Evolutionary conservation across 2,329 filamentous ascomycete species (phyloP), one percentile per base, ranked within the genome.

Genomic region (Colletotrichum cuscutae): DNA sequence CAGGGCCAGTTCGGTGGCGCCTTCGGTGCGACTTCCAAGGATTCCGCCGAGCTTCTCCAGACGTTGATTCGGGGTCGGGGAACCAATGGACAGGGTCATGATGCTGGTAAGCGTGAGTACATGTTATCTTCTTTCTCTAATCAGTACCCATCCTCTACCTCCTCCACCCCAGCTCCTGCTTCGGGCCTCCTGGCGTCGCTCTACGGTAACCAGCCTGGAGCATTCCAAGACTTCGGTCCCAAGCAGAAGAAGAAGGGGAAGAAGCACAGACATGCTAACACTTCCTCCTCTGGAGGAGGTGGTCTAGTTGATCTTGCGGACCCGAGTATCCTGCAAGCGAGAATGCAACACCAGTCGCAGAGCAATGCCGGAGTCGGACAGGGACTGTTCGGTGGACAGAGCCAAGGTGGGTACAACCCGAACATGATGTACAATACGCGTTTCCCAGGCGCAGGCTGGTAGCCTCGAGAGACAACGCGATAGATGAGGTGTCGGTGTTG

Each of bases 231-330:
- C 84, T 92, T 93, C 87, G 93, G 93, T 87, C 93, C 94, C 88
- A 97, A 98, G 92, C 95, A 97, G 91, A 98, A 97, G 93, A 98
- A 98, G 92, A 98, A 98, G 95, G 95, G 95, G 89, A 98, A 98
- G 92, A 98, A 98, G 95, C 96, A 98, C 90, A 97, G 95, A 92
- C 95, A 98, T 93, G 96, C 95, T 97, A 98, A 98, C 95, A 98
- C 96, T 96, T 98, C 95, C 94, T 98, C 96, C 92, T 97, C 95
- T 92, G 94, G 94, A 89, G 95, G 95, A 91, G 94, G 95, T 94
- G 95, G 94, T 89, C 92, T 98, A 96, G 95, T 97, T 89, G 95
- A 98, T 97, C 95, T 98, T 95, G 95, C 94, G 90, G 95, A 98
- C 95, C 96, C 96, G 90, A 98, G 95, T 90, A 98, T 98, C 90